Evolutionary conservation across 2,329 filamentous ascomycete species (phyloP).

Genomic region (Allantophomopsis cytisporea): DNA sequence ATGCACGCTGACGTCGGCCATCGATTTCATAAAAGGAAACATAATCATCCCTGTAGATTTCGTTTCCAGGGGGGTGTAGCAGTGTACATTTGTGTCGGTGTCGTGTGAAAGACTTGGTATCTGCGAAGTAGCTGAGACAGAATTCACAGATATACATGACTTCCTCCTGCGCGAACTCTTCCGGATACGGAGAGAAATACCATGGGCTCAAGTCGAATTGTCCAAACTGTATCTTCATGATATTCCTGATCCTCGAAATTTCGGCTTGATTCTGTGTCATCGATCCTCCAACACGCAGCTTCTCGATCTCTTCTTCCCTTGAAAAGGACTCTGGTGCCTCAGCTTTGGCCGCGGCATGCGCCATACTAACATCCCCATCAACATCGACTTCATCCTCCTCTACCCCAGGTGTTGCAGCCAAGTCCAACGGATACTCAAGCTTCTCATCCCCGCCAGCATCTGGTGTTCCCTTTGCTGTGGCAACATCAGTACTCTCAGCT

Average conservation of each 20-base stretch:
- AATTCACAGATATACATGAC: constrained; percentile 96
- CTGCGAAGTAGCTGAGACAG: constrained; percentile 82
- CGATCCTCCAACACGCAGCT: constrained; percentile 82
- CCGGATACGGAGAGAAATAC: constrained; percentile 97
- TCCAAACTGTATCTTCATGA: constrained; percentile 90
- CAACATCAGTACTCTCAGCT: constrained; percentile 1
- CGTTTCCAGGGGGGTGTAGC: constrained; percentile 88
- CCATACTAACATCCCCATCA: constrained; percentile 31
- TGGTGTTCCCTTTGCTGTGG: constrained; percentile 14
- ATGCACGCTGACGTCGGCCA: constrained; percentile 82
- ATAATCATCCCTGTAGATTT: constrained; percentile 91
- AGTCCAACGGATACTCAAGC: constrained; percentile 11
- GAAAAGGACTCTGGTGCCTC: constrained; percentile 38
- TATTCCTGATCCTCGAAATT: constrained; percentile 88
- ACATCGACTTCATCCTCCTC: constrained; percentile 30
- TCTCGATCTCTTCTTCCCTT: constrained; percentile 88
- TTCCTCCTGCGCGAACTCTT: constrained; percentile 76
- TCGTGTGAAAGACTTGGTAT: constrained; percentile 67
- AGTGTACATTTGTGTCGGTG: constrained; percentile 85
- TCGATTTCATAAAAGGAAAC: constrained; percentile 98
- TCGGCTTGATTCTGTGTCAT: constrained; percentile 99
- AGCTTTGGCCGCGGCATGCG: constrained; percentile 14
- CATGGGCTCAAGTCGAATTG: constrained; percentile 86
- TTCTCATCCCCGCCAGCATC: constrained; percentile 14
- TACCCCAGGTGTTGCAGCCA: constrained; percentile 15